These are phyloP conservation scores for Diophrys sp. DNA, from an alignment of 73 alveolate species.

Conservation along the genomic window DNA sequence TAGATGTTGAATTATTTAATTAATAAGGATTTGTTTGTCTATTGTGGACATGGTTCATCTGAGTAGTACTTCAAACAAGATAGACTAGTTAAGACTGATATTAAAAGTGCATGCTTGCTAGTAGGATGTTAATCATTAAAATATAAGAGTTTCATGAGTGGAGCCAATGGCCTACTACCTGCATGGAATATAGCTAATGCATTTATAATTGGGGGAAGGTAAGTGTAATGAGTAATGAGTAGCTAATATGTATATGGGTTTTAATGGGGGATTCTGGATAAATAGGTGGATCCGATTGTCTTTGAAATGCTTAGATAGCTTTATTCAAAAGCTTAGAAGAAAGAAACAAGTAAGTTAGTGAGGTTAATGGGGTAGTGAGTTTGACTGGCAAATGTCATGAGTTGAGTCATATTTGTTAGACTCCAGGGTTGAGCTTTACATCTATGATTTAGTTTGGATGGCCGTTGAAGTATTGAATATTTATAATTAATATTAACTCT, in stretches of 20 bases:
- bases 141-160: too few species aligned
- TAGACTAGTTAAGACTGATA: not conserved
- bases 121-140: not conserved
- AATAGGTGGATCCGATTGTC: not conserved
- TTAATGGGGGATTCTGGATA: not conserved
- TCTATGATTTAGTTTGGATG: too few species aligned
- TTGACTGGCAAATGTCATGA: too few species aligned
- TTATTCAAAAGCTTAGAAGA: too few species aligned
- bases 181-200: not conserved
- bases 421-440: too few species aligned
- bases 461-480: too few species aligned
- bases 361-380: too few species aligned
- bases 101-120: not conserved
- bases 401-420: too few species aligned
- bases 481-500: too few species aligned
- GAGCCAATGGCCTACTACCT: not conserved
- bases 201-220: not conserved
- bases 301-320: not conserved
- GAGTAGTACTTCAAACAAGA: not conserved
- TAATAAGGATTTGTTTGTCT: not conserved
- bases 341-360: too few species aligned
- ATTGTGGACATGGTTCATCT: not conserved
- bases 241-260: not conserved
- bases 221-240: too few species aligned
- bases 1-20: not conserved